Evolutionary conservation across 176 grass and related monocot genomes (phyloP).

Genomic region (Poa annua): DNA sequence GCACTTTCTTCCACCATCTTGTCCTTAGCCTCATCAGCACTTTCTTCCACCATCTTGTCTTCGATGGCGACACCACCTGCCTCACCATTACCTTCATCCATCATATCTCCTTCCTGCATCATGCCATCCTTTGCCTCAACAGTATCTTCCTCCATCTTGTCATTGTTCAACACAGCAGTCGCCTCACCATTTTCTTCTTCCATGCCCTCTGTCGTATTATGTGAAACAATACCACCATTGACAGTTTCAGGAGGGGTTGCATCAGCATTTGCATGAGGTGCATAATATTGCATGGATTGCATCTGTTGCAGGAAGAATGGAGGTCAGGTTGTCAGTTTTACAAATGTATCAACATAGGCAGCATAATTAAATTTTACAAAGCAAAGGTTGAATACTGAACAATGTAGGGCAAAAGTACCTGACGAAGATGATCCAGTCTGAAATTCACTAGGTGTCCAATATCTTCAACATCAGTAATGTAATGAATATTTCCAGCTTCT

Average conservation of each 20-base stretch:
- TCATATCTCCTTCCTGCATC: constrained; percentile 40
- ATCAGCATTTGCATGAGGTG: constrained; percentile 48
- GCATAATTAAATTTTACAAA: constrained; percentile 5
- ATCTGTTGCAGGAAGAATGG: constrained; percentile 55
- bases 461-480: constrained; percentile 68
- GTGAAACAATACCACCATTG: constrained; percentile 35
- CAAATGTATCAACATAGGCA: not conserved
- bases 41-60: constrained; percentile 3
- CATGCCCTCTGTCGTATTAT: constrained; percentile 44
- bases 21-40: constrained; percentile 2
- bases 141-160: constrained; percentile 42
- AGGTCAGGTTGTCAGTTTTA: constrained; percentile 12
- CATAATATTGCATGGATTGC: constrained; percentile 73
- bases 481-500: constrained; percentile 63
- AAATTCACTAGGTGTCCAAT: constrained; percentile 85
- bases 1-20: constrained; percentile 10
- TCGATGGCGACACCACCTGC: constrained; percentile 2
- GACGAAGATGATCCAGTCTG: constrained; percentile 80
- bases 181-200: constrained; percentile 35
- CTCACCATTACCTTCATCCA: constrained; percentile 17
- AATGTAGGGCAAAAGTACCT: constrained; percentile 49
- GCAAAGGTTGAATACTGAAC: not conserved
- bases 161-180: constrained; percentile 22
- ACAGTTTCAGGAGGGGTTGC: constrained; percentile 47
- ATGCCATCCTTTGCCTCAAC: constrained; percentile 29